Base-by-base conservation (phyloP, 2,329 filamentous ascomycete genomes). In the Colletotrichum cuscutae region DNA sequence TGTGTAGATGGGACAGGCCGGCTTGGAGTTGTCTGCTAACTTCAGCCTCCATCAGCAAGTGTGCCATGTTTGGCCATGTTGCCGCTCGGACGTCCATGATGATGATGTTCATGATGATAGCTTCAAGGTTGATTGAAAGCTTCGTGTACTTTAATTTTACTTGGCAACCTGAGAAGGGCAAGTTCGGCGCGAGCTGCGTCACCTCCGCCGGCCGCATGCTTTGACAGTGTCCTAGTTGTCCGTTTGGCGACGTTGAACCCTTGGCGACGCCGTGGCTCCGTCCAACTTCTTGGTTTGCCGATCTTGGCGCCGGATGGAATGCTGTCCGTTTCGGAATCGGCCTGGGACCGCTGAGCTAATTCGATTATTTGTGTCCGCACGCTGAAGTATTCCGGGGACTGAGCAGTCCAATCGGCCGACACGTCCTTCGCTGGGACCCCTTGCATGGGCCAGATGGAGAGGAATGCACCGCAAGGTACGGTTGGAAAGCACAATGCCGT, bases 281-380 rank as follows among this genome's bases (percentile, higher is more conserved):
- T 70, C 66, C 70, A 72, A 72, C 65, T 72, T 54, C 63, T 69
- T 57, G 63, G 30, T 42, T 28, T 56, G 24, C 42, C 70, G 70
- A 70, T 72, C 70, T 72, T 65, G 70, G 65, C 65, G 46, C 60
- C 65, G 53, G 65, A 54, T 64, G 65, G 60, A 64, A 72, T 72
- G 54, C 54, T 65, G 42, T 70, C 60, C 54, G 66, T 65, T 65
- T 70, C 59, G 66, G 59, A 70, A 61, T 60, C 46, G 46, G 53
- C 57, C 58, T 37, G 46, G 52, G 56, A 60, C 66, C 54, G 66
- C 65, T 52, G 19, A 53, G 26, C 26, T 19, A 22, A 9, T 32
- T 52, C 26, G 1, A 63, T 11, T 63, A 28, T 15, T 37, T n/a
- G 46, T 54, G 60, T 61, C 26, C 15, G 37, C 7, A 62, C 15